Evolutionary conservation across 768 basidiomycete species (phyloP), one percentile per base, ranked within the genome.

Genomic region (Phaeolepiota aurea): DNA sequence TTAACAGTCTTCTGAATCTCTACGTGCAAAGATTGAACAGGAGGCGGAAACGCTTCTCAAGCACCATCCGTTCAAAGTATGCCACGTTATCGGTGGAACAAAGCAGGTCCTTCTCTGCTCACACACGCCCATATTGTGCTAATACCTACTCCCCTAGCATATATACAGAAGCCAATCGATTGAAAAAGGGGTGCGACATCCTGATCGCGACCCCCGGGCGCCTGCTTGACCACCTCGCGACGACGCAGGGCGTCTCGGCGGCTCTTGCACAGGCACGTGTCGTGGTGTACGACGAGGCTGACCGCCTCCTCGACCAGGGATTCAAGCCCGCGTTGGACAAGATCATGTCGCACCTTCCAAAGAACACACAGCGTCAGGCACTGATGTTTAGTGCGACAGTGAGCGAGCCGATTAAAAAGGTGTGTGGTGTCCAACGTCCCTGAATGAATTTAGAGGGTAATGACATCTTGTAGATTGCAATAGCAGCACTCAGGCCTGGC

Each of bases 141-240:
- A 30, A 25, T 21, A 2, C 2, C 32, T 20, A 22, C n/a, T 37
- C 41, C 22, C 38, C 42, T n/a, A n/a, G n/a, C n/a, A 28, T 28
- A 7, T n/a, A n/a, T 22, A 41, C 50, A 5, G 44, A 43, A 10
- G 20, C 41, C 25, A 55, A 49, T 15, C 56, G 44, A 19, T 43
- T 67, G 4, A 52, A 48, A 9, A 44, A 47, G 1, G 43, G 43
- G 3, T 63, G 62, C 20, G 65, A 83, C 47, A 69, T 87, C 32
- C 66, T 87, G 28, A 72, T 86, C 23, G 82, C 82, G 7, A 87
- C 85, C 2, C 85, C 85, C 3, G 85, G 85, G 37, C 71, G 85
- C n/a, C 64, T 87, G 41, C 64, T 77, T 45, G 85, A 87, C 56
- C 79, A 83, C 52, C 58, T 87, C 31, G 68, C 69, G 28, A 48